Conservation (phyloP, 352 stramenopile genomes). For the Phytophthora palmivora region DNA sequence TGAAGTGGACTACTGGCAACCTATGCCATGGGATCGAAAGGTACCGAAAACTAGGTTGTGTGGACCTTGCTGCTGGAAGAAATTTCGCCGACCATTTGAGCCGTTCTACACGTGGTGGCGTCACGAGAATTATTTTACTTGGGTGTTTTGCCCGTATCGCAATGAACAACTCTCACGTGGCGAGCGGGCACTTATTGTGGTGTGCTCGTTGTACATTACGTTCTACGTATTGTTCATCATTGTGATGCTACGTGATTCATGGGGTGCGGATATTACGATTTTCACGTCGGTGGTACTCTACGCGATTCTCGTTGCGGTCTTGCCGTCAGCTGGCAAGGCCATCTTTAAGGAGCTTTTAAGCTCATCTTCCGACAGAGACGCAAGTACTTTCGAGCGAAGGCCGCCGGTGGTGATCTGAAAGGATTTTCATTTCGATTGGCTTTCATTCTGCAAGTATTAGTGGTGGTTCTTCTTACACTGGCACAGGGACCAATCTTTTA, state of each 20-base stretch:
- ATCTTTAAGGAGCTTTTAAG: slow-evolving; percentile 85
- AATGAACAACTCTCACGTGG: slow-evolving; percentile 66
- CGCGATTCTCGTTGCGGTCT: slow-evolving; percentile 53
- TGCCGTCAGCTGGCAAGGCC: slow-evolving; percentile 66
- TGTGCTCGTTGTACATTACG: slow-evolving; percentile 76
- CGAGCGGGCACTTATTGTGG: slow-evolving; percentile 69
- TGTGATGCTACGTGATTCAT: slow-evolving; percentile 62
- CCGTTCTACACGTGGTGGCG: slow-evolving; percentile 83
- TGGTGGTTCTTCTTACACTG: slow-evolving; percentile 59
- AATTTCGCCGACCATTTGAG: slow-evolving; percentile 66
- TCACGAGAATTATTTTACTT: slow-evolving; percentile 84
- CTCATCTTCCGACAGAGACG: slow-evolving; percentile 75
- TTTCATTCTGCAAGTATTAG: slow-evolving; percentile 61
- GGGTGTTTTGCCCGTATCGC: slow-evolving; percentile 73
- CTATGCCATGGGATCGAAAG: slow-evolving; percentile 75
- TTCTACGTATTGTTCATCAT: slow-evolving; percentile 81
- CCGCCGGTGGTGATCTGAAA: slow-evolving; percentile 44
- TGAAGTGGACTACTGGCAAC: slow-evolving; percentile 81
- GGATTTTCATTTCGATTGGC: slow-evolving; percentile 65
- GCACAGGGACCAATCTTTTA: slow-evolving; percentile 69
- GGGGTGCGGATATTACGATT: slow-evolving; percentile 46
- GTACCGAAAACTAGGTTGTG: slow-evolving; percentile 69
- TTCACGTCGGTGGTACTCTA: slow-evolving; percentile 58
- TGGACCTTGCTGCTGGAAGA: slow-evolving; percentile 73
- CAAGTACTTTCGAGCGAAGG: slow-evolving; percentile 69